Conservation (phyloP, 129 eudicot species). For the Mikania micrantha region DNA sequence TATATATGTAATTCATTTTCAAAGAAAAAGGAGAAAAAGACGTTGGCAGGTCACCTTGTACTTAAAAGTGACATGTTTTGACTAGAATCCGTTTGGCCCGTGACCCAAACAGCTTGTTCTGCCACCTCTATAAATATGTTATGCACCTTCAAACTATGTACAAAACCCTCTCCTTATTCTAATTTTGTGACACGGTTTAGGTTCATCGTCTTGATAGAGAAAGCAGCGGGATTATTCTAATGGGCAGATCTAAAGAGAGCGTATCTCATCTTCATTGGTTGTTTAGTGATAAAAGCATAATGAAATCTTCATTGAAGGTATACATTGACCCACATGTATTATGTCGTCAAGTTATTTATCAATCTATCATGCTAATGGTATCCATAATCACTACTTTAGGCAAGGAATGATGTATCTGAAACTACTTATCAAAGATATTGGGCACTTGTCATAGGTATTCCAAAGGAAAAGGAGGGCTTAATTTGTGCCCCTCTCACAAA, state of each 20-base stretch:
- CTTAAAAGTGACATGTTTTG: neutral
- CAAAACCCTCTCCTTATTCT: neutral
- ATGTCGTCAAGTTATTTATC: neutral
- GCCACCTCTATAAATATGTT: neutral
- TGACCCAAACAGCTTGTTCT: neutral
- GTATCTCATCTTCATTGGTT: constrained; percentile 59
- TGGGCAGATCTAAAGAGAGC: constrained; percentile 91
- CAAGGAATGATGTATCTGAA: constrained; percentile 52
- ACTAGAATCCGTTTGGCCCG: neutral
- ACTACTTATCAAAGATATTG: constrained; percentile 68
- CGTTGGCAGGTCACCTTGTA: neutral
- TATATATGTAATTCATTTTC: neutral
- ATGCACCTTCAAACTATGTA: neutral
- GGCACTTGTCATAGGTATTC: constrained; percentile 87
- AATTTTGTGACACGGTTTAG: constrained; percentile 28
- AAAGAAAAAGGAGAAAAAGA: neutral
- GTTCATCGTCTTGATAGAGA: constrained; percentile 97
- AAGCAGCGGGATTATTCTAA: constrained; percentile 77
- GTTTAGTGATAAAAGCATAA: constrained; percentile 43
- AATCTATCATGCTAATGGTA: neutral
- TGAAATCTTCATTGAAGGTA: constrained; percentile 53
- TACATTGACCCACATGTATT: neutral
- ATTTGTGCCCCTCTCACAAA: constrained; percentile 77
- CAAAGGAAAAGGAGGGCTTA: constrained; percentile 76
- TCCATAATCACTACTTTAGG: constrained; percentile 30